Base-by-base conservation (phyloP, 768 basidiomycete genomes). In the Phaffia tasmanica region DNA sequence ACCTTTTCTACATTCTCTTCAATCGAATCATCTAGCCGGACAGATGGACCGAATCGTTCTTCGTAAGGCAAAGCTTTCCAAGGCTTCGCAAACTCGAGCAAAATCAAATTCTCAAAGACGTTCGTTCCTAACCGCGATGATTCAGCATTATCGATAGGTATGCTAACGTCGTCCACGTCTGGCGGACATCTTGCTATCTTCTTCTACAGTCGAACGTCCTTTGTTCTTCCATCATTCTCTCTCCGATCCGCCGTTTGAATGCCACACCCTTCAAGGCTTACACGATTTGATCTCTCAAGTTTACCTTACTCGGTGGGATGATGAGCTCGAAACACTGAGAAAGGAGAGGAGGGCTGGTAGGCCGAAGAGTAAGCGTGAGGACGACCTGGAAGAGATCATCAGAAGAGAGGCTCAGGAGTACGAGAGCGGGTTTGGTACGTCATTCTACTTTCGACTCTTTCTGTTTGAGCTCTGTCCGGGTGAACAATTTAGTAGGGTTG, bases 41-140 rank as follows among this genome's bases (percentile, higher is more conserved):
- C 76, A 77, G 64, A 70, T 77, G 7, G 73, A 73, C 25, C 71
- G 76, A 60, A 74, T 77, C 48, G 64, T 72, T n/a, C 71, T 77
- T 21, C 59, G 76, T 27, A 71, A 72, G 23, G 68, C 70, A 11
- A 77, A 77, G 70, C 70, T 77, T 16, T 67, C 73, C 51, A 57
- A 64, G 23, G 72, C 73, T 49, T 67, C 67, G 14, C 71, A 74
- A 56, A 53, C 69, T 35, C 66, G 72, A 19, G 68, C 70, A 60
- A 69, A 71, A 8, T 64, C 64, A 14, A 65, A 58, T 25, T 59
- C 54, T 23, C 16, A 54, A 27, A 70, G 67, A 64, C 63, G 71
- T 72, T 51, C 42, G 71, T 69, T 27, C 55, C 32, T 16, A 1
- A 46, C 8, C 19, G 5, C n/a, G 23, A 47, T 9, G n/a, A 57